Evolutionary conservation across 768 basidiomycete genomes (phyloP), one percentile per base, ranked within the genome.

Genomic region (Coprinopsis marcescibilis): DNA sequence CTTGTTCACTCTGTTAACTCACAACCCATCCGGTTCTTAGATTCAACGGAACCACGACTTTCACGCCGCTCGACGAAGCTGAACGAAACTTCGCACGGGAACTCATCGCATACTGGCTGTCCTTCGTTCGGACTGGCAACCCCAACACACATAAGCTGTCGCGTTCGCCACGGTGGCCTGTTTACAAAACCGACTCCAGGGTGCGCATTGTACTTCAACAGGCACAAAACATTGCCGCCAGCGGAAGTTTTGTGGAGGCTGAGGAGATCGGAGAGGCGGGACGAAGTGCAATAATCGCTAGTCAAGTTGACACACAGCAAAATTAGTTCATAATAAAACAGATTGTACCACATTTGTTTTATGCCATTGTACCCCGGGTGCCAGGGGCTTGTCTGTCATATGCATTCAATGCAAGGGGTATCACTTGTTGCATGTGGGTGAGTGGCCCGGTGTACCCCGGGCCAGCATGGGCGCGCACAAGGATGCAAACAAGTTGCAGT

Each of bases 51-150:
- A 71, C 76, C 0, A 72, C 71, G 10, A 68, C 64, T 1, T 78
- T 81, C 58, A 65, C 69, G 1, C 58, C 67, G 2, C 64, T 75
- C 62, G 72, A 69, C 8, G 64, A 71, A 0, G 60, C 66, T 7
- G 72, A 81, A 52, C 57, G 52, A 1, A 71, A 74, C 5, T 83
- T 83, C 51, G 73, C 77, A 0, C 59, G 69, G 27, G 83, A 83
- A 57, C 63, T 80, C 24, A 79, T 80, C 34, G 80, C 76, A 5
- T 81, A 83, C 57, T 81, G 80, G 78, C 61, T 83, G 4, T 83
- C 79, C 2, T 82, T 83, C 51, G 79, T 82, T 17, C 77, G 79
- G 33, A 57, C 73, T 1, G 70, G 70, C 1, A 60, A 81, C 55
- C 80, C 78, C 0, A 83, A 80, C 59, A 71, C 71, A 4, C 66